These are phyloP conservation scores for Lactarius hengduanensis DNA, from an alignment of 768 basidiomycete genomes.

Conservation along the genomic window DNA sequence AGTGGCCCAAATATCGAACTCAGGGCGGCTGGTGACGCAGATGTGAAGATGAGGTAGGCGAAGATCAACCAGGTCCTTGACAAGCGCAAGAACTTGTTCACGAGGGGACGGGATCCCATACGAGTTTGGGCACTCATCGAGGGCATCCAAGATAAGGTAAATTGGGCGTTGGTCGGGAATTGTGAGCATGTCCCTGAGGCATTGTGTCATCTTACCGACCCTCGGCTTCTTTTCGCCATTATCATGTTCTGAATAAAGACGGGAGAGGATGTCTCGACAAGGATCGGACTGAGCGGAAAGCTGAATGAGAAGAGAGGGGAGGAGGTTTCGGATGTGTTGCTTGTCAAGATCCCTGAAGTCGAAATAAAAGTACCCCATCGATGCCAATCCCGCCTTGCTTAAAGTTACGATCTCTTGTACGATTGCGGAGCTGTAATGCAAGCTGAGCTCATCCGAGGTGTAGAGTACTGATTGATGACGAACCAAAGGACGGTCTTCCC, in stretches of 20 bases:
- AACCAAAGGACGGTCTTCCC: not conserved
- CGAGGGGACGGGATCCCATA: not conserved
- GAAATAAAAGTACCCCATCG: too few relatives aligned
- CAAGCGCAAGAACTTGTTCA: not conserved
- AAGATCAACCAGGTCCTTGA: not conserved
- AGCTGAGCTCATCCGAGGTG: too few relatives aligned
- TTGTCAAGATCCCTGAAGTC: too few relatives aligned
- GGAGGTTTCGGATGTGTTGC: too few relatives aligned
- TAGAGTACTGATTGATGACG: not conserved
- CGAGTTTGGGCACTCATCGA: not conserved
- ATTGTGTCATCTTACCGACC: not conserved
- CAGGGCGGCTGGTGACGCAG: not conserved
- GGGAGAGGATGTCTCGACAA: too few relatives aligned
- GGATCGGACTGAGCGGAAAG: too few relatives aligned
- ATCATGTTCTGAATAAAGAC: not conserved
- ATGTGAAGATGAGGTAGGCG: not conserved
- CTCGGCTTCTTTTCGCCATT: not conserved
- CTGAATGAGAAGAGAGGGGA: too few relatives aligned
- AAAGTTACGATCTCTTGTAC: too few relatives aligned
- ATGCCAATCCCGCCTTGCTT: too few relatives aligned
- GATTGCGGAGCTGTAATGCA: too few relatives aligned
- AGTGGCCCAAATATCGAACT: not conserved
- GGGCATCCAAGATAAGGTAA: not conserved
- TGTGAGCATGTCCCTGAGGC: not conserved
- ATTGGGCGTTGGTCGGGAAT: not conserved